Percentiles rank a stretch among this genome's conserved stretches.
phyloP scores from a whole-genome alignment of 805 yeast species.

The Yamadazyma laniorum region DNA sequence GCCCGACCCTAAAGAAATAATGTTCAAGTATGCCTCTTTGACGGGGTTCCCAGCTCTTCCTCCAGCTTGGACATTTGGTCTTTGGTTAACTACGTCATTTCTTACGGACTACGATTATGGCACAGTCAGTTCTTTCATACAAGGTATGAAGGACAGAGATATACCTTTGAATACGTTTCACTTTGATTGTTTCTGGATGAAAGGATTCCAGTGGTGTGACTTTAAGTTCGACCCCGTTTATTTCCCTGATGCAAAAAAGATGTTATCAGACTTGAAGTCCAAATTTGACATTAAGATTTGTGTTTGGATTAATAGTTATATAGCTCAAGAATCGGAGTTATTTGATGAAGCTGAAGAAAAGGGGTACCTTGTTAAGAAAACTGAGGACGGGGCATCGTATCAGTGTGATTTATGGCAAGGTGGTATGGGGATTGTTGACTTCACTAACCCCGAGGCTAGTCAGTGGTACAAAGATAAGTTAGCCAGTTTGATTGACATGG shows the following conservation, averaged over 20 bases:
- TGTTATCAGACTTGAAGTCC: constrained; percentile 25
- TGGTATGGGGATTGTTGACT: constrained; percentile 39
- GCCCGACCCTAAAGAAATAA: constrained; percentile 29
- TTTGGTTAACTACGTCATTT: constrained; percentile 40
- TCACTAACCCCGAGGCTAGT: constrained; percentile 35
- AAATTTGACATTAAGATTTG: constrained; percentile 31
- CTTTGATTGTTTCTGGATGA: constrained; percentile 42
- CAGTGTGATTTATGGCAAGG: constrained; percentile 41
- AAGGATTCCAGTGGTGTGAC: constrained; percentile 40
- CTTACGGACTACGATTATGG: constrained; percentile 35
- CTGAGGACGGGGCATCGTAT: constrained; percentile 26
- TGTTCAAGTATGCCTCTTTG: constrained; percentile 24
- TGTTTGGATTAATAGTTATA: constrained; percentile 38
- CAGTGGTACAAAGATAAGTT: constrained; percentile 31
- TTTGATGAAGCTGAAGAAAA: constrained; percentile 29
- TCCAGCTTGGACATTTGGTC: constrained; percentile 38
- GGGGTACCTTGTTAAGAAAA: constrained; percentile 27
- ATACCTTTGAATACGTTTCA: constrained; percentile 35
- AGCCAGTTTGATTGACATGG: constrained; percentile 25
- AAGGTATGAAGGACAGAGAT: constrained; percentile 35
- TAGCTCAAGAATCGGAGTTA: constrained; percentile 34
- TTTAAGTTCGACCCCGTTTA: constrained; percentile 35
- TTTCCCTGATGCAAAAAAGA: constrained; percentile 29
- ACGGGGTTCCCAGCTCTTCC: constrained; percentile 38
- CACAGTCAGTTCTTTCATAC: constrained; percentile 30